phyloP scores from a whole-genome alignment of 805 yeast species.

The Cyberlindnera saturnus region DNA sequence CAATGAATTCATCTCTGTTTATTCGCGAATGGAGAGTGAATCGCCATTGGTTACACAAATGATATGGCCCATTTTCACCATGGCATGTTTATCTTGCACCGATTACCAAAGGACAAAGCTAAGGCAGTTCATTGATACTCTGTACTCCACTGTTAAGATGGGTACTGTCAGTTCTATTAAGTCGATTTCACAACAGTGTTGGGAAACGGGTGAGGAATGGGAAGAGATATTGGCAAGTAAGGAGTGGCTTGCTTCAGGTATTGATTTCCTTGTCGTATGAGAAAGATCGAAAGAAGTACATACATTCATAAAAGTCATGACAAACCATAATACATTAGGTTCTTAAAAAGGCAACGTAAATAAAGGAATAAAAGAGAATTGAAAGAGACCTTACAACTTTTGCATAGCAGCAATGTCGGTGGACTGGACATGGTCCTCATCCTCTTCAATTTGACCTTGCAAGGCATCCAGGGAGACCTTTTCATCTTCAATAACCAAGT shows the following conservation, averaged over 20 bases:
- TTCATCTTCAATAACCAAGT: slow-evolving; percentile 96
- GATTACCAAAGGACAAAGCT: slow-evolving; percentile 27
- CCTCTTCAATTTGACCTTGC: slow-evolving; percentile 70
- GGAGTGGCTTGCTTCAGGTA: slow-evolving; percentile 45
- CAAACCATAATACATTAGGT: slow-evolving; percentile 2
- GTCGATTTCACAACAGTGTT: slow-evolving; percentile 37
- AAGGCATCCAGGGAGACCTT: slow-evolving; percentile 91
- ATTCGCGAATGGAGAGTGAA: slow-evolving; percentile 37
- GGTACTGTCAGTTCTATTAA: slow-evolving; percentile 43
- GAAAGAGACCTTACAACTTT: slow-evolving; percentile 61
- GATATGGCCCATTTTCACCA: slow-evolving; percentile 56
- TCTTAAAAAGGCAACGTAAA: slow-evolving; percentile 1
- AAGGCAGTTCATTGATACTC: slow-evolving; percentile 31
- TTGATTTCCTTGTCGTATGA: slow-evolving; percentile 37
- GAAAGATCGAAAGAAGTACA: neutral
- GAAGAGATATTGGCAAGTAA: slow-evolving; percentile 37
- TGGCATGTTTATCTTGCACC: slow-evolving; percentile 39
- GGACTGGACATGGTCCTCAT: slow-evolving; percentile 99
- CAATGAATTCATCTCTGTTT: slow-evolving; percentile 42
- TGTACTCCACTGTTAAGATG: slow-evolving; percentile 46
- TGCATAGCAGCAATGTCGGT: slow-evolving; percentile 98
- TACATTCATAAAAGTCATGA: too few species aligned
- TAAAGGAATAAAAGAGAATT: slow-evolving; percentile 5
- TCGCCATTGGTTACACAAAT: slow-evolving; percentile 51
- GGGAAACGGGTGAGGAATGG: slow-evolving; percentile 37